Evolutionary conservation across 2,329 filamentous ascomycete species (phyloP), one percentile per base, ranked within the genome.

Genomic region (Beauveria asiatica): DNA sequence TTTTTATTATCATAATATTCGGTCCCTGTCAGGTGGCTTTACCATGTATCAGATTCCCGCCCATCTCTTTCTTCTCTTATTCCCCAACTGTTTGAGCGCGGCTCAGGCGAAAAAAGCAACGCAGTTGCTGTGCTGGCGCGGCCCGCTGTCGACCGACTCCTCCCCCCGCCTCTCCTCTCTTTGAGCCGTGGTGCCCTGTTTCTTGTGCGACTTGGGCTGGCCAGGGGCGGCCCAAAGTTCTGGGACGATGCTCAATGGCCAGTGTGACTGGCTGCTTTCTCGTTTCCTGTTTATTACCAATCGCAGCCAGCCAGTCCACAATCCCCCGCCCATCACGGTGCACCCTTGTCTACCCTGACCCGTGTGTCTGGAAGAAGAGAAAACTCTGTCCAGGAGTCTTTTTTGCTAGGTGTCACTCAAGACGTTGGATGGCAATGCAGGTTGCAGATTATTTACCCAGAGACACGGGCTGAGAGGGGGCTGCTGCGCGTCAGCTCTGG

Each of bases 111-210:
- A 57, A 57, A 57, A 57, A 39, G 54, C 42, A 57, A 57, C n/a
- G 3, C 11, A 8, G 10, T 3, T 3, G 30, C 30, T 33, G 25
- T 27, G 25, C 19, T 57, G 54, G 54, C 42, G 48, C 54, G 54
- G 54, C 42, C 54, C 54, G 42, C 25, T 48, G 42, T 57, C 54
- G 54, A 57, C 42, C 54, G 37, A 46, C 41, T 27, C 41, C 11
- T 45, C 25, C 27, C 27, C 30, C 9, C 30, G 10, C 10, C 30
- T 33, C 30, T 33, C 30, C 30, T 33, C 30, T 33, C 30, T 33
- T 33, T 33, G 30, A 33, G 30, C 30, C 30, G 11, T 30, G 16
- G n/a, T 39, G 30, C 30, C 30, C 11, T 30, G 16, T 25, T 39
- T n/a, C n/a, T n/a, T 48, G 27, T 57, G 44, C 30, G 30, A 39